These are phyloP conservation scores for Baorangia bicolor DNA, from an alignment of 768 basidiomycete species.

Conservation along the genomic window DNA sequence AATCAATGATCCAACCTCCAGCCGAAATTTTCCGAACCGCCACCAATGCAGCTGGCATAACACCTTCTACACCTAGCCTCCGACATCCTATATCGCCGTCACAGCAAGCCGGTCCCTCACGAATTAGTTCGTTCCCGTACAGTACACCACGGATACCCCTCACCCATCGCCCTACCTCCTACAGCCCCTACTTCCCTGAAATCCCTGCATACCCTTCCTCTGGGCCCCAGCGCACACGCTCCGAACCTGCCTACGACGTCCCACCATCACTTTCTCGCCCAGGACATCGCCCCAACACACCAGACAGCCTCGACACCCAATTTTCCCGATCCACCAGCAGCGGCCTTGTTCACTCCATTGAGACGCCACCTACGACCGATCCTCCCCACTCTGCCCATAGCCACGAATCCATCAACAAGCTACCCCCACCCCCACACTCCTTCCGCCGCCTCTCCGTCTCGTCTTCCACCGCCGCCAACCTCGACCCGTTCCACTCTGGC, in stretches of 20 bases:
- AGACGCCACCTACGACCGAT: conserved; percentile 45
- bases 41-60: conserved; percentile 58
- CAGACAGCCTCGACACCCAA: conserved; percentile 52
- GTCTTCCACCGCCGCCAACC: conserved; percentile 23
- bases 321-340: conserved; percentile 49
- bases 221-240: conserved; percentile 8
- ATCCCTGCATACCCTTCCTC: neutral
- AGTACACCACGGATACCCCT: conserved; percentile 7
- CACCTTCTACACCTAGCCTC: neutral
- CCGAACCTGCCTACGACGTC: conserved; percentile 20
- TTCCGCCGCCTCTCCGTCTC: conserved; percentile 37
- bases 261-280: conserved; percentile 25
- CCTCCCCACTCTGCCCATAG: conserved; percentile 17
- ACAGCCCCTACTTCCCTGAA: conserved; percentile 14
- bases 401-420: conserved; percentile 19
- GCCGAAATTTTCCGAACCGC: conserved; percentile 16
- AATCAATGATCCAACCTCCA: conserved; percentile 66
- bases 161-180: conserved; percentile 23
- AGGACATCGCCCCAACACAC: conserved; percentile 41
- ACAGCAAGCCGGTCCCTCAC: conserved; percentile 33
- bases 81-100: conserved; percentile 7
- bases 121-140: conserved; percentile 6
- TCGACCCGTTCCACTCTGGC: conserved; percentile 35
- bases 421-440: conserved; percentile 8
- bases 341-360: conserved; percentile 42